Conservation (phyloP, 306 rosid genomes). For the Trifolium pratense region DNA sequence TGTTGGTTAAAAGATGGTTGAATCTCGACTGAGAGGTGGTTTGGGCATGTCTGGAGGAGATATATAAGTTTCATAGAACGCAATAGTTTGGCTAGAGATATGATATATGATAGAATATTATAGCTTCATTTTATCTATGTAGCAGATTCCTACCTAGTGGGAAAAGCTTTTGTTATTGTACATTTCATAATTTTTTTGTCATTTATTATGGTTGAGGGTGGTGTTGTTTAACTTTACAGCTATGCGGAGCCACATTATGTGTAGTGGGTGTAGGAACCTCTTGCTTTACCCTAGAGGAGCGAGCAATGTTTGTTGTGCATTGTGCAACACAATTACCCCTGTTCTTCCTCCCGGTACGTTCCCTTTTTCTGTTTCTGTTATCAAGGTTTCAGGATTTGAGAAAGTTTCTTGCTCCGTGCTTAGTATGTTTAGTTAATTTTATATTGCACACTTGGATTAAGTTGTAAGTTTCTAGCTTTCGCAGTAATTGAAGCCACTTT, state of each 20-base stretch:
- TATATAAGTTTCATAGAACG: background rate
- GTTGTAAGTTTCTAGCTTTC: slow-evolving; percentile 3
- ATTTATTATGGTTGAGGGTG: slow-evolving; percentile 31
- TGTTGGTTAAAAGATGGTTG: background rate
- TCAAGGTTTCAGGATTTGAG: slow-evolving; percentile 23
- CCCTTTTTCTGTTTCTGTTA: slow-evolving; percentile 10
- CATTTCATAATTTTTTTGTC: slow-evolving; percentile 4
- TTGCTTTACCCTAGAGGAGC: slow-evolving; percentile 97
- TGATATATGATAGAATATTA: background rate
- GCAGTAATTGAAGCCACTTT: background rate
- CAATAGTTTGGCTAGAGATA: background rate
- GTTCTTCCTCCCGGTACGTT: slow-evolving; percentile 86
- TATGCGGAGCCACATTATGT: slow-evolving; percentile 97
- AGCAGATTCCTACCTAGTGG: background rate
- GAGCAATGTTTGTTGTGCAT: slow-evolving; percentile 87
- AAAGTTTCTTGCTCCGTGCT: slow-evolving; percentile 1
- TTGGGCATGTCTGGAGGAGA: background rate
- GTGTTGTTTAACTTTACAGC: slow-evolving; percentile 54
- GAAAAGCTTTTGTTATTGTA: background rate
- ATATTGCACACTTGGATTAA: background rate
- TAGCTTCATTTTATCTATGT: background rate
- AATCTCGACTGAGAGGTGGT: background rate
- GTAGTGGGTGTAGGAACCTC: slow-evolving; percentile 88
- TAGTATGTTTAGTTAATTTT: background rate
- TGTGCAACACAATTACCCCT: slow-evolving; percentile 79